Base-by-base conservation (phyloP, 1,139 yeast genomes). In the Pneumocystis murina region DNA sequence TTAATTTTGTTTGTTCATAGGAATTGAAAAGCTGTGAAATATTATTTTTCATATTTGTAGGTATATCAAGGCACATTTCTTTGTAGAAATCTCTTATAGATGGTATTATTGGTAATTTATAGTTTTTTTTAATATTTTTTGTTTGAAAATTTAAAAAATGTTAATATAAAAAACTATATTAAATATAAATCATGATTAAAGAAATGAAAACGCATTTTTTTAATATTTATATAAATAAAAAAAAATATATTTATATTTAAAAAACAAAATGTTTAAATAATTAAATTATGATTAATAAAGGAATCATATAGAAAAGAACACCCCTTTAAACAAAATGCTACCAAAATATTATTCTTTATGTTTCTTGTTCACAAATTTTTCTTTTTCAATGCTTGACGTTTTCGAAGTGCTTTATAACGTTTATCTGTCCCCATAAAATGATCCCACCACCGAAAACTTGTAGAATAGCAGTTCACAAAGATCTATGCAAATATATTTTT, bases 401-500 rank as follows among this genome's bases (percentile, higher is more conserved):
- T 41, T 28, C 65, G 62, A 59, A 60, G 61, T 36, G 63, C 64
- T 48, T 67, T 64, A 61, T 65, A 67, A 12, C 65, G 62, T 60
- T 64, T 64, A 61, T 91, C 96, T 36, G 97, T 91, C 69, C 84
- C 84, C 70, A 91, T 77, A 67, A 83, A 71, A 74, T 78, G 85
- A 76, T 91, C 97, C 94, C 95, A 89, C 87, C 94, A 87, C 76
- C 96, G 84, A 81, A 91, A 91, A 43, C 92, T 84, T 64, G 95
- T 86, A 35, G 97, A 94, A 74, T 89, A 91, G 76, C 90, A 89
- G 65, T 97, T 97, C 69, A 83, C 85, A 63, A 60, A 58, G 59
- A 40, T 17, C 38, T 24, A 33, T 60, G 40, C 39, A 57, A 16
- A 14, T 33, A 41, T 24, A 5, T 33, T 24, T 14, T 60, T 16